A percentile compares a stretch with the other conserved stretches of the same genome.
phyloP scores from a whole-genome alignment of 305 asterid species.

The Fraxinus platypoda region DNA sequence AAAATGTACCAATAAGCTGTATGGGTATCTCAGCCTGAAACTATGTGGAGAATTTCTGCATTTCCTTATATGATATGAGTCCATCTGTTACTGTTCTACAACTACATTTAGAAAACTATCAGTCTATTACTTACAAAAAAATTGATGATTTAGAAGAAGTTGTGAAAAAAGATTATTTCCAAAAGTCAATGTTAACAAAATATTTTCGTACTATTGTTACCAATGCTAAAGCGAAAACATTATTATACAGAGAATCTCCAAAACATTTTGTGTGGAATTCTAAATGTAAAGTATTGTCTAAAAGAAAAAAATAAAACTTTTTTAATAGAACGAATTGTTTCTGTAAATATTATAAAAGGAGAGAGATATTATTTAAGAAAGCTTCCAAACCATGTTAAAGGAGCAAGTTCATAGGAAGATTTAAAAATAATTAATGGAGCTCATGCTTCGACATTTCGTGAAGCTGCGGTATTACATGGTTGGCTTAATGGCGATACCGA shows the following conservation, averaged over 20 bases:
- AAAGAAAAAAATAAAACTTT: background rate
- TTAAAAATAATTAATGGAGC: too few relatives aligned
- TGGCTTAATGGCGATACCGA: background rate
- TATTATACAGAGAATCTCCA: too few relatives aligned
- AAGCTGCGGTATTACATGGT: background rate
- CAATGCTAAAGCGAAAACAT: background rate
- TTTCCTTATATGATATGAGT: background rate
- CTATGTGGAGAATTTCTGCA: background rate
- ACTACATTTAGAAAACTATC: too few relatives aligned
- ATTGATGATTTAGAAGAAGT: background rate
- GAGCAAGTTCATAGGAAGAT: background rate
- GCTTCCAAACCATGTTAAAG: background rate
- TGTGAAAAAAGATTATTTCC: background rate
- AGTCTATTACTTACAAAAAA: background rate
- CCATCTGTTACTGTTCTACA: background rate
- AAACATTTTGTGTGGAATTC: background rate
- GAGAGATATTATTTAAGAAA: background rate
- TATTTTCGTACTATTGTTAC: too few relatives aligned
- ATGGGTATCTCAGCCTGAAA: background rate
- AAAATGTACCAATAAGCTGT: too few relatives aligned
- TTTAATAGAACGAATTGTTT: background rate
- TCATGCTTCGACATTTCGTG: background rate
- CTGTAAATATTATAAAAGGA: too few relatives aligned
- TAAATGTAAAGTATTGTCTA: too few relatives aligned
- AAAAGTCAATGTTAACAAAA: background rate